phyloP scores from a whole-genome alignment of 805 yeast genomes.

The Metschnikowia shivogae region DNA sequence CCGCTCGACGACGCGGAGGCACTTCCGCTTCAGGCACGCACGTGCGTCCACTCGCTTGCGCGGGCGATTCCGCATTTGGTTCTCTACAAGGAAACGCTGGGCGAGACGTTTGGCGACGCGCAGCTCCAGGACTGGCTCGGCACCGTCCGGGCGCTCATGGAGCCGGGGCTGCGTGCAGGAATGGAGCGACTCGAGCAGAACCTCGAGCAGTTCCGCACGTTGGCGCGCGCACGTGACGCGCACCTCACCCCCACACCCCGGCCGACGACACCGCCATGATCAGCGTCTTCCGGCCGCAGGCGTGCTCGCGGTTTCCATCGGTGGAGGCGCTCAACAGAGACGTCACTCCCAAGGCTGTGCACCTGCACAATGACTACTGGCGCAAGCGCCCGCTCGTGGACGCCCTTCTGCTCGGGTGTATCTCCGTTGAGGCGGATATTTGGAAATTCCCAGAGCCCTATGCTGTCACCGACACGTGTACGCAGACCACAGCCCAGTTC shows the following conservation, averaged over 20 bases:
- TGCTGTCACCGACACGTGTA: constrained; percentile 25
- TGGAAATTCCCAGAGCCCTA: constrained; percentile 44
- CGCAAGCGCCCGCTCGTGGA: constrained; percentile 53
- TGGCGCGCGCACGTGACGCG: neutral
- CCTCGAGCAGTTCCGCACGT: neutral
- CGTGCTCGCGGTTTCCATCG: constrained; percentile 4
- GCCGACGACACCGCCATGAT: constrained; percentile 8
- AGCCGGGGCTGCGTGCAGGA: neutral
- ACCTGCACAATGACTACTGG: constrained; percentile 73
- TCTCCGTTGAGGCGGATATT: constrained; percentile 64
- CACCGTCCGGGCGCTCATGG: neutral
- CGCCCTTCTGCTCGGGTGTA: constrained; percentile 52
- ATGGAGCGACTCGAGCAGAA: neutral
- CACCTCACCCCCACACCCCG: neutral
- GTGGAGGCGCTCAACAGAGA: constrained; percentile 32
- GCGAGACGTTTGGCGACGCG: neutral
- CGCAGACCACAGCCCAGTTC: constrained; percentile 19
- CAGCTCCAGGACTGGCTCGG: neutral
- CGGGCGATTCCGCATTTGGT: constrained; percentile 1
- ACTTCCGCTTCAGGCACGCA: neutral
- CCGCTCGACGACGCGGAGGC: neutral
- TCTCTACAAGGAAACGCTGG: neutral
- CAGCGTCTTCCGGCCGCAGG: constrained; percentile 9
- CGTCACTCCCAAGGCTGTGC: constrained; percentile 44
- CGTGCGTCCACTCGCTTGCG: constrained; percentile 1